These are phyloP conservation scores for Cercospora sp. DNA, from an alignment of 2,329 filamentous ascomycete species.

Conservation along the genomic window DNA sequence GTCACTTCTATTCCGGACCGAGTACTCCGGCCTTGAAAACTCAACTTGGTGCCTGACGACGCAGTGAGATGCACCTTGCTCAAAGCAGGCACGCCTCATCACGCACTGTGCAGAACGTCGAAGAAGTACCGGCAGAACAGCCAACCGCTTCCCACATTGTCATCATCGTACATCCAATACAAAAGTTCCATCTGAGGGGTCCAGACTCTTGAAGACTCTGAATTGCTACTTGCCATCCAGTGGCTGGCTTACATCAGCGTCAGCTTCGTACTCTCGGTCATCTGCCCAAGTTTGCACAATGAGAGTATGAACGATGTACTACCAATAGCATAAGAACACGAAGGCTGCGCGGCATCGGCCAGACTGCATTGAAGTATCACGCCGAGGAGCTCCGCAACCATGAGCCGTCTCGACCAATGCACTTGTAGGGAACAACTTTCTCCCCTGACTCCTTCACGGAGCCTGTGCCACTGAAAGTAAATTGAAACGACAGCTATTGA, in stretches of 20 bases:
- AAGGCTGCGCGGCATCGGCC: neutral
- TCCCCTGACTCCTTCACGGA: neutral
- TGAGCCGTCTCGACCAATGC: neutral
- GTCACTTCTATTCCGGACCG: neutral
- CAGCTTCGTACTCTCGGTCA: neutral
- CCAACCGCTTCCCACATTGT: neutral
- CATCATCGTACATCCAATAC: neutral
- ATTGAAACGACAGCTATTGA: neutral
- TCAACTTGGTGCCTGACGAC: neutral
- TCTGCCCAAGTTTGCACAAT: neutral
- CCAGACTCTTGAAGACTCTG: neutral
- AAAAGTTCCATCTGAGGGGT: neutral
- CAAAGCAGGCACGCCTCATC: neutral
- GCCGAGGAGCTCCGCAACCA: neutral
- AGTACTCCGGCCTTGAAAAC: neutral
- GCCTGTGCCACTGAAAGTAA: neutral
- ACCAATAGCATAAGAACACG: constrained; percentile 2
- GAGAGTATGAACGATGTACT: neutral
- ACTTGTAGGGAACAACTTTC: neutral
- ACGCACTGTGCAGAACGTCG: neutral
- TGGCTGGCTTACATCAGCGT: neutral
- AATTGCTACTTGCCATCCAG: neutral
- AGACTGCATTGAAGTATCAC: neutral
- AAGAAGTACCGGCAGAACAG: neutral
- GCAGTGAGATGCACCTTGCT: neutral